These are phyloP conservation scores for Fusarium lyarnte DNA, from an alignment of 2,329 filamentous ascomycete species.

Conservation along the genomic window DNA sequence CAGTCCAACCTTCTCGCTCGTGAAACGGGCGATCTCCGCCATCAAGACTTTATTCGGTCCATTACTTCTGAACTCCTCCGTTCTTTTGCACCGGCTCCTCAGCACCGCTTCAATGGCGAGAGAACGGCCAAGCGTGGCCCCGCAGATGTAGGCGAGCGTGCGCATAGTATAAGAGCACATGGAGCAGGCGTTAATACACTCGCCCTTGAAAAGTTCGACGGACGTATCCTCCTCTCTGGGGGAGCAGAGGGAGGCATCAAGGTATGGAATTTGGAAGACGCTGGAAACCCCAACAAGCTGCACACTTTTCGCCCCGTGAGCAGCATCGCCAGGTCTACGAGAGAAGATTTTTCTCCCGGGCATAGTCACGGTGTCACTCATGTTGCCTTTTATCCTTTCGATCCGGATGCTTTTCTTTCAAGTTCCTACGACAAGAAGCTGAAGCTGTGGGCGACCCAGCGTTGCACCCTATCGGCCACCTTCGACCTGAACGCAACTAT, in stretches of 20 bases:
- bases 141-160: conserved; percentile 42
- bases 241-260: conserved; percentile 86
- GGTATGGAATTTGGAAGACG: conserved; percentile 84
- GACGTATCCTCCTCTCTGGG: conserved; percentile 79
- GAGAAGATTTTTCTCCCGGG: conserved; percentile 43
- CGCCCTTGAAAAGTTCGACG: conserved; percentile 83
- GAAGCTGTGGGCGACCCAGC: conserved; percentile 77
- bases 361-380: conserved; percentile 80
- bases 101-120: conserved; percentile 74
- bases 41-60: conserved; percentile 70
- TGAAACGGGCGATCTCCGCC: conserved; percentile 73
- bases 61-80: conserved; percentile 73
- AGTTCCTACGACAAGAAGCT: conserved; percentile 81
- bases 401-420: conserved; percentile 78
- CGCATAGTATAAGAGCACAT: conserved; percentile 69
- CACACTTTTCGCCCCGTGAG: conserved; percentile 65
- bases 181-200: conserved; percentile 81
- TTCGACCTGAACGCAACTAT: conserved; percentile 75
- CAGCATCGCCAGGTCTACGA: conserved; percentile 57
- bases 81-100: conserved; percentile 73
- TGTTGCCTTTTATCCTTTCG: conserved; percentile 81
- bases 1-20: conserved; percentile 82
- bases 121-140: conserved; percentile 19
- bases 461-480: conserved; percentile 67
- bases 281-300: conserved; percentile 54